Evolutionary conservation across 2,329 filamentous ascomycete species (phyloP).

Genomic region (Apiospora koreana): DNA sequence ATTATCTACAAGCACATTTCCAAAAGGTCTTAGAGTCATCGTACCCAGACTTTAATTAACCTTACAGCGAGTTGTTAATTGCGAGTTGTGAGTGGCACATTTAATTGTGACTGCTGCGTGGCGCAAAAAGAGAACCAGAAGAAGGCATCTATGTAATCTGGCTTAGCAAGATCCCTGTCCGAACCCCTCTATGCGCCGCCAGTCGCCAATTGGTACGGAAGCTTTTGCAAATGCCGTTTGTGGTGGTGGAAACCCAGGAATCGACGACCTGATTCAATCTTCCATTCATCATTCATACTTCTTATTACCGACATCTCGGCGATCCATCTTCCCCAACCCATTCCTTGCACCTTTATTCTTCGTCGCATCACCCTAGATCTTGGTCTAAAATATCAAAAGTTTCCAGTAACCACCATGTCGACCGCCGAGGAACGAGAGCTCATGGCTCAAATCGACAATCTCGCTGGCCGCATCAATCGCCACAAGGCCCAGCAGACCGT

Average conservation of each 20-base stretch:
- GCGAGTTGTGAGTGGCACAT: background rate
- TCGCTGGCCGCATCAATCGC: conserved; percentile 72
- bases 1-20: background rate
- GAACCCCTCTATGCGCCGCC: background rate
- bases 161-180: background rate
- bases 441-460: conserved; percentile 53
- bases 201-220: background rate
- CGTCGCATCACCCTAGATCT: background rate
- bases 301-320: background rate
- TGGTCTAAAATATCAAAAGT: conserved; percentile 3
- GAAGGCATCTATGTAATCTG: background rate
- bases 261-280: background rate
- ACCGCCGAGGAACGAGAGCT: conserved; percentile 50
- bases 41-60: background rate
- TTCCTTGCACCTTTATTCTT: background rate
- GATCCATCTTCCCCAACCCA: background rate
- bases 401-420: conserved; percentile 23
- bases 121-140: background rate
- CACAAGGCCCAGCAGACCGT: conserved; percentile 67
- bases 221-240: background rate
- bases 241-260: conserved; percentile 2
- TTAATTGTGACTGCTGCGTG: background rate
- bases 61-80: too few relatives aligned
- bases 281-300: background rate
- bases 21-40: background rate